Evolutionary conservation across 345 rosid genomes (phyloP), one percentile per base, ranked within the genome.

Genomic region (Angophora floribunda): DNA sequence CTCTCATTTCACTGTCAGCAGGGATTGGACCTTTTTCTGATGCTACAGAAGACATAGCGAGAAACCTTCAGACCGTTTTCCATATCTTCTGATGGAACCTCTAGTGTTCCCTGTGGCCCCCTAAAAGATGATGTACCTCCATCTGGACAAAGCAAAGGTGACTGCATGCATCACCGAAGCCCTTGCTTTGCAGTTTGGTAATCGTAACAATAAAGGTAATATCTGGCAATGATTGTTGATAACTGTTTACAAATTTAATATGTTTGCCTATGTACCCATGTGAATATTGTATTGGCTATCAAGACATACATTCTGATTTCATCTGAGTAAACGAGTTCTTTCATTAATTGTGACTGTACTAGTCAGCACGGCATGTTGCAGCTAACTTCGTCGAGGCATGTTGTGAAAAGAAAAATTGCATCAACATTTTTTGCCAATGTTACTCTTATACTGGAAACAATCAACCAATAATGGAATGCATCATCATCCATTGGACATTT

Each of bases 11-110:
- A 78, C 91, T 92, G 88, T 92, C 94, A 61, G 88, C 92, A 55
- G 90, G 93, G 90, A 82, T 88, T 90, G 94, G 94, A 93, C 92
- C 88, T 87, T 36, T 36, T 36, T 91, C 90, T 87, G 92, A 85
- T 85, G 53, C 90, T 86, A 79, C 90, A 89, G 96, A 94, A 52
- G 93, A 93, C 88, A 85, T 89, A 67, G 85, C 86, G 89, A 95
- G 92, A 88, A 93, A 91, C 86, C 93, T 93, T 70, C 93, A 95
- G 49, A 90, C 93, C 70, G 91, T 90, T 22, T 85, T 61, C 89
- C 87, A 91, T 89, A 87, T 91, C 88, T 91, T 85, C 2, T 55
- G 61, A 55, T 55, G 61, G 28, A 55, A 11, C 61, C 61, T 55
- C 61, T 55, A 21, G 61, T 22, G 12, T 55, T 55, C 61, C 12